These are phyloP conservation scores for Aspergillus heteromorphus DNA, from an alignment of 495 filamentous ascomycete species.

Conservation along the genomic window DNA sequence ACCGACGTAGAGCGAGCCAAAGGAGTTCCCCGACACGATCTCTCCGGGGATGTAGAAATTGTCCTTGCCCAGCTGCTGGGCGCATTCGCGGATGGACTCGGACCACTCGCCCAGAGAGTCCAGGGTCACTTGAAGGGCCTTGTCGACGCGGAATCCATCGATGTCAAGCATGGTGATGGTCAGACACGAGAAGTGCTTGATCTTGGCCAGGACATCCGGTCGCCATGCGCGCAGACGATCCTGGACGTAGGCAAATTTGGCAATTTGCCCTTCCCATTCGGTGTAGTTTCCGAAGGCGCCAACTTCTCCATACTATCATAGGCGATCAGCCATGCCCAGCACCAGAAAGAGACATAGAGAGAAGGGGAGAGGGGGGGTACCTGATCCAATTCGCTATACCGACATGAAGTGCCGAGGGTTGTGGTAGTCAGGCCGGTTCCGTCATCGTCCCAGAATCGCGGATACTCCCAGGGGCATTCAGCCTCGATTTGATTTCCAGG, in stretches of 20 bases:
- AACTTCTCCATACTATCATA: constrained; percentile 54
- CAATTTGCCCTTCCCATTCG: constrained; percentile 60
- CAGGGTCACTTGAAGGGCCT: constrained; percentile 57
- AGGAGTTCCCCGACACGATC: constrained; percentile 55
- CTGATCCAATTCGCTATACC: constrained; percentile 1
- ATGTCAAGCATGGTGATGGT: constrained; percentile 55
- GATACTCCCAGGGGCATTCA: constrained; percentile 49
- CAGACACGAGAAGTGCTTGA: constrained; percentile 62
- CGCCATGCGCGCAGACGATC: constrained; percentile 67
- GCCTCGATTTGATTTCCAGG: constrained; percentile 51
- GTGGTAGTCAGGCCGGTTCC: constrained; percentile 25
- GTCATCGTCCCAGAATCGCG: constrained; percentile 59
- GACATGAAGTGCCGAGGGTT: not conserved
- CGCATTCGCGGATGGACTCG: constrained; percentile 47
- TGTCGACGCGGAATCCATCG: constrained; percentile 66
- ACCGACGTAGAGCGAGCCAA: constrained; percentile 61
- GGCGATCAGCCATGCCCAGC: not conserved
- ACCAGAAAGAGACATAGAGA: too few relatives aligned
- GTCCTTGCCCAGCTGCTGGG: constrained; percentile 44
- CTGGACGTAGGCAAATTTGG: constrained; percentile 69
- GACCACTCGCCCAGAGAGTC: constrained; percentile 55
- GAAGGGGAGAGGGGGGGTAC: too few relatives aligned
- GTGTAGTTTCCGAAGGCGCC: constrained; percentile 62
- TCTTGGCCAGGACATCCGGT: constrained; percentile 50
- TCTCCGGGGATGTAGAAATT: constrained; percentile 63